Base-by-base conservation (phyloP, 2,329 filamentous ascomycete species). In the Hypoxylon sp. region DNA sequence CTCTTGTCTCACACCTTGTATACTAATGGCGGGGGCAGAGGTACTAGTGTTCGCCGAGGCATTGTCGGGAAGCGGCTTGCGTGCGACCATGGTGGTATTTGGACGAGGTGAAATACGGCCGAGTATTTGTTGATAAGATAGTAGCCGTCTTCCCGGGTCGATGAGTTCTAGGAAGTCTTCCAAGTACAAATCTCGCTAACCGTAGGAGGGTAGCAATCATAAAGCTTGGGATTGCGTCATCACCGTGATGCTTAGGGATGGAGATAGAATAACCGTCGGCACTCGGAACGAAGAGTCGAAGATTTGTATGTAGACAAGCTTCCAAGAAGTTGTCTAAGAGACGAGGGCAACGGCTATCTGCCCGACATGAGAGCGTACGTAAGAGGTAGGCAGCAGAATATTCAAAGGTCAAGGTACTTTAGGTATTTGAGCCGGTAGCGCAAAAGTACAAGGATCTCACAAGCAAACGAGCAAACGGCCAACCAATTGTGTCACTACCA, bases 61-160 rank as follows among this genome's bases (percentile, higher is more conserved):
- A 58, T 74, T 72, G 16, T 74, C 69, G 37, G 80, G 75, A 21
- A 77, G 55, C 5, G 80, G 75, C 67, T 82, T 82, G 67, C 80
- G 79, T 63, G 77, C 74, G 45, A 83, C 81, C 81, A 83, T 83
- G 50, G 70, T 74, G 72, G 60, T 63, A 65, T 63, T 50, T 63
- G 55, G 61, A 58, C 43, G 41, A 63, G 16, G 61, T 25, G 27
- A 63, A n/a, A 57, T 68, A 59, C 61, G 51, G 58, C 61, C 67
- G 61, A 70, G 25, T 30, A 11, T 23, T 5, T 57, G 51, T 37
- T 11, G 37, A 23, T 25, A n/a, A 50, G 11, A 25, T 23, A 50
- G 19, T 27, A 30, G 29, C 37, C 37, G 39, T 27, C 12, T 30
- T 46, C 14, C 30, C 19, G 32, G 32, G 45, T 64, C 11, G 45